Conservation (phyloP, 768 basidiomycete genomes). For the Trametes gibbosa region DNA sequence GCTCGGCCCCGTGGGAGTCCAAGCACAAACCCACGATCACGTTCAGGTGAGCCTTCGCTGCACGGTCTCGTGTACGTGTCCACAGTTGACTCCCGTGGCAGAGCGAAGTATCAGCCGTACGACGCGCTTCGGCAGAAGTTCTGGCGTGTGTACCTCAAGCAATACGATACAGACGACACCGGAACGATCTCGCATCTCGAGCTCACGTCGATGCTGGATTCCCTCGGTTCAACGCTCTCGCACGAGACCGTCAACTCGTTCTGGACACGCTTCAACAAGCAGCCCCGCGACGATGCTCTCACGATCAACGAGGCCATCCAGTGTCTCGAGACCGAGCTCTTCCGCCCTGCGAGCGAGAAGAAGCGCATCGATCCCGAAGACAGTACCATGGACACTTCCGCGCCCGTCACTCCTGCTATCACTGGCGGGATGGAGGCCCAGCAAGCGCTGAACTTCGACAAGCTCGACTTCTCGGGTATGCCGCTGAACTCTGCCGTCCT, state of each 20-base stretch:
- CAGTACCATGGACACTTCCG: conserved; percentile 41
- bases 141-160: conserved; percentile 84
- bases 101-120: conserved; percentile 95
- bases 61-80: background rate
- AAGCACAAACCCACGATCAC: conserved; percentile 68
- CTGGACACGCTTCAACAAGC: conserved; percentile 70
- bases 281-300: conserved; percentile 64
- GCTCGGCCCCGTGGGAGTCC: conserved; percentile 68
- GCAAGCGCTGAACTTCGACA: conserved; percentile 41
- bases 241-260: conserved; percentile 75
- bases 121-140: conserved; percentile 86
- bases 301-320: conserved; percentile 76
- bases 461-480: conserved; percentile 64
- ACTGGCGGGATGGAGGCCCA: conserved; percentile 41
- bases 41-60: conserved; percentile 52
- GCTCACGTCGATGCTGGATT: conserved; percentile 93
- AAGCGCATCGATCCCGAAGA: conserved; percentile 56
- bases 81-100: conserved; percentile 29
- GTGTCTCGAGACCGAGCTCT: conserved; percentile 83
- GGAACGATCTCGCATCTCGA: conserved; percentile 75
- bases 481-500: conserved; percentile 28
- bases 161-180: conserved; percentile 89
- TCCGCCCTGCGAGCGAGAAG: conserved; percentile 69
- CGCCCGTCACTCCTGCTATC: conserved; percentile 52
- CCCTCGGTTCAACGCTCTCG: conserved; percentile 90